Base-by-base conservation (phyloP, 805 yeast genomes). In the Vanderwaltozyma tropicalis region DNA sequence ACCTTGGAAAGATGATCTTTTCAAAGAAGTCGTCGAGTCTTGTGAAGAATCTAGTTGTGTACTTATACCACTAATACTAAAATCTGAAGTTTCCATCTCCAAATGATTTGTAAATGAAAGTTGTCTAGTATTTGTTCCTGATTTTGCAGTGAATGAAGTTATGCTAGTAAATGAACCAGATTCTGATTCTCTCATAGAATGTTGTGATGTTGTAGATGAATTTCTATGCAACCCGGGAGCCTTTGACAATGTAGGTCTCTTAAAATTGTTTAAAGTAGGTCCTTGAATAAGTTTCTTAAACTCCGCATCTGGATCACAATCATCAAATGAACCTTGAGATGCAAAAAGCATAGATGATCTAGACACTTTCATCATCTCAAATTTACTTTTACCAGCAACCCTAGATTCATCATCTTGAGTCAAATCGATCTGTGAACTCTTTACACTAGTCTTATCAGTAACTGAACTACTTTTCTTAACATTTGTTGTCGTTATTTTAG, bases 291-390 rank as follows among this genome's bases (percentile, higher is more conserved):
- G 34, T 24, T 41, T 37, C 26, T 47, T 40, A 15, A 50, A 19
- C 30, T 54, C 57, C 11, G 35, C 45, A 31, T 49, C 54, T 7
- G 48, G 50, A 41, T 56, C 54, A 25, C 50, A 49, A 24, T 58
- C 63, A 32, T 55, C 63, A 38, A 58, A 58, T 13, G 63, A 56
- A 11, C 61, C 63, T 21, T 52, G 56, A 2, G 60, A 50, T 28
- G 42, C 40, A 24, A 51, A 49, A 14, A 49, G 24, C 31, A 31
- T 14, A 18, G 33, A 24, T 9, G 38, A 30, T 14, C 25, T 22
- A 5, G 27, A 24, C 13, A 24, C 4, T 11, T 11, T 8, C 27
- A 24, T 24, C 4, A n/a, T 29, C 6, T 16, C 20, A 17, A 17
- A 29, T 21, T 21, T 21, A 21, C 24, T 21, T 21, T 21, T 21